phyloP scores from a whole-genome alignment of 2,329 filamentous ascomycete species.

The Dactylonectria estremocensis region DNA sequence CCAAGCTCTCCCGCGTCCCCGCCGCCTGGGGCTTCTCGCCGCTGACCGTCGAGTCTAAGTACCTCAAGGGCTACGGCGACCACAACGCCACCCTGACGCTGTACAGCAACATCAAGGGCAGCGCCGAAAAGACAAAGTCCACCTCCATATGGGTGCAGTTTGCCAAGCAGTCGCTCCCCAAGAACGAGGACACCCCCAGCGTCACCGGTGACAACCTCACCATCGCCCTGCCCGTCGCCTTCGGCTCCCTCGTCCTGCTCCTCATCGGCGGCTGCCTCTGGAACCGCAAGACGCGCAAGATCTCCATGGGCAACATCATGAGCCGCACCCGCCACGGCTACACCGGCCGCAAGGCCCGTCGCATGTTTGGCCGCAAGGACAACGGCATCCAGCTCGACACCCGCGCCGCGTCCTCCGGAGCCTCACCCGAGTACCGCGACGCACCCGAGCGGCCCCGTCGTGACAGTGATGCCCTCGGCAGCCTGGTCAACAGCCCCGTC shows the following conservation, averaged over 20 bases:
- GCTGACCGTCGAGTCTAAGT: constrained; percentile 57
- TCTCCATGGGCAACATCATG: constrained; percentile 68
- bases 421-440: constrained; percentile 55
- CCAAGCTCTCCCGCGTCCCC: constrained; percentile 52
- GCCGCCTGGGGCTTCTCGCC: constrained; percentile 65
- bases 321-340: constrained; percentile 62
- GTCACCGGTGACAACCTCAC: constrained; percentile 60
- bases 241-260: constrained; percentile 64
- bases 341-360: constrained; percentile 57
- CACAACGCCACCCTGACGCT: constrained; percentile 67
- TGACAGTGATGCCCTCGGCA: constrained; percentile 66
- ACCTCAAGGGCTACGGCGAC: constrained; percentile 54
- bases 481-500: constrained; percentile 64
- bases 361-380: constrained; percentile 55
- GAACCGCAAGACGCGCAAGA: constrained; percentile 66
- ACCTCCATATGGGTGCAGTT: constrained; percentile 59
- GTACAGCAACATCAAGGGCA: constrained; percentile 55
- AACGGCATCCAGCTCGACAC: constrained; percentile 64
- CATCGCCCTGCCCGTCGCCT: constrained; percentile 67
- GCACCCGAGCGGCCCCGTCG: constrained; percentile 48
- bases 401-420: constrained; percentile 38
- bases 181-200: constrained; percentile 52
- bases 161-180: constrained; percentile 53
- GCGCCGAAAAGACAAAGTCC: constrained; percentile 57
- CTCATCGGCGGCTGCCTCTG: constrained; percentile 71